Evolutionary conservation across 169 alveolate species (phyloP), one percentile per base, ranked within the genome.

Genomic region (Eimeria brunetti): DNA sequence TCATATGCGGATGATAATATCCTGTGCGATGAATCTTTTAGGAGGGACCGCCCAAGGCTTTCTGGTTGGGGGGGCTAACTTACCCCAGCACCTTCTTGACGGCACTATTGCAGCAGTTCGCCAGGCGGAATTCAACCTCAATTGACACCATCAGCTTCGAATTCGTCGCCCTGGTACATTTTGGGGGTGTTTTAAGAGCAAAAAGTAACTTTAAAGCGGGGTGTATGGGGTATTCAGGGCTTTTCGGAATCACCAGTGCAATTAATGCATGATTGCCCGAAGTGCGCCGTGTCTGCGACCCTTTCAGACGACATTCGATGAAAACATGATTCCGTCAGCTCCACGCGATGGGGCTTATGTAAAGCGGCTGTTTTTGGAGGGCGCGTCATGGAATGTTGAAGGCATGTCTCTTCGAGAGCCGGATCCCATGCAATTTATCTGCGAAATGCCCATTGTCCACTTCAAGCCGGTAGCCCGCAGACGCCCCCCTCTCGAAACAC

Each of bases 71-170:
- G 4, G 99, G 99, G 46, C 97, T 98, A 80, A 98, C 99, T 22
- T 98, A 98, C 97, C 99, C 99, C 14, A 98, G 99, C 56, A 99
- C 99, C 73, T 98, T 99, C 97, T 97, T 99, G 78, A 98, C 99
- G 2, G 99, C 99, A 18, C 97, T 99, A 73, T 96, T 98, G 36
- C 98, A 99, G 95, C 97, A 97, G 94, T 97, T 97, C 94, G 98
- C 98, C 3, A 96, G 99, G 95, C 97, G 97, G 73, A 96, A 96
- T 49, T 96, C 97, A 78, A 96, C 97, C 46, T 98, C 99, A 56
- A 97, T 98, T 86, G 99, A 99, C 96, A 92, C 97, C 53, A 95
- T 98, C 24, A 96, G 97, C 86, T 97, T 98, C 94, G 99, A 98
- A 89, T 97, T 97, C 95, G 89, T 96, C 0, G 97, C 97, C 2